Percentiles rank a stretch among this genome's conserved stretches.
Conservation (phyloP, 2,329 filamentous ascomycete genomes). For the Aspergillus calidoustus region DNA sequence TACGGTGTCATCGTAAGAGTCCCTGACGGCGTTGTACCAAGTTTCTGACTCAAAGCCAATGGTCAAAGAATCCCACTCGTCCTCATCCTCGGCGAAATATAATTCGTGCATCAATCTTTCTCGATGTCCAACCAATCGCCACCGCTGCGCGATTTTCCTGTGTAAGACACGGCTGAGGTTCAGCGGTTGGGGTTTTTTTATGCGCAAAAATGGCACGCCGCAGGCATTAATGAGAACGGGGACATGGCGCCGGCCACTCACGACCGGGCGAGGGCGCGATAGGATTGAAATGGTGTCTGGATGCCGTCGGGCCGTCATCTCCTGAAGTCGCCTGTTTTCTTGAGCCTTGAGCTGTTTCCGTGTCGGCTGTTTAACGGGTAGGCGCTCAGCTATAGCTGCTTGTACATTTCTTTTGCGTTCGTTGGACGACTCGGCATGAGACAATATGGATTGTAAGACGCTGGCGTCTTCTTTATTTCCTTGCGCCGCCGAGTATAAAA, state of each 20-base stretch:
- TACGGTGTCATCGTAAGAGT: conserved; percentile 28
- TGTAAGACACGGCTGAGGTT: conserved; percentile 44
- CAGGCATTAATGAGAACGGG: conserved; percentile 48
- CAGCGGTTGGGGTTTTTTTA: conserved; percentile 50
- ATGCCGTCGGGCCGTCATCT: conserved; percentile 36
- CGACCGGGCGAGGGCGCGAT: conserved; percentile 37
- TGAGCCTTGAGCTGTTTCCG: conserved; percentile 29
- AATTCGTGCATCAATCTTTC: conserved; percentile 36
- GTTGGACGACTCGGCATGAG: conserved; percentile 29
- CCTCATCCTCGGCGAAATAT: conserved; percentile 45
- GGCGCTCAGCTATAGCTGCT: conserved; percentile 20
- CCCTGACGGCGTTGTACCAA: conserved; percentile 32
- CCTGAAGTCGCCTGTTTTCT: conserved; percentile 31
- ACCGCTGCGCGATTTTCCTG: conserved; percentile 40
- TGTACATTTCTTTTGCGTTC: conserved; percentile 28
- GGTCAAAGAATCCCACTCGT: conserved; percentile 46
- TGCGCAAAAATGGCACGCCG: conserved; percentile 48
- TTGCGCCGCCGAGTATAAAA: conserved; percentile 39
- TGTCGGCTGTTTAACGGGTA: conserved; percentile 29
- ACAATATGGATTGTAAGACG: conserved; percentile 33
- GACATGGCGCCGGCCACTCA: conserved; percentile 44
- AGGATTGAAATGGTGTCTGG: conserved; percentile 41
- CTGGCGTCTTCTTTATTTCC: conserved; percentile 31
- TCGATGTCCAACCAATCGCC: conserved; percentile 39
- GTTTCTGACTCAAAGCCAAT: conserved; percentile 23